phyloP scores from a whole-genome alignment of 495 filamentous ascomycete genomes.

The Thermochaetoides thermophila region DNA sequence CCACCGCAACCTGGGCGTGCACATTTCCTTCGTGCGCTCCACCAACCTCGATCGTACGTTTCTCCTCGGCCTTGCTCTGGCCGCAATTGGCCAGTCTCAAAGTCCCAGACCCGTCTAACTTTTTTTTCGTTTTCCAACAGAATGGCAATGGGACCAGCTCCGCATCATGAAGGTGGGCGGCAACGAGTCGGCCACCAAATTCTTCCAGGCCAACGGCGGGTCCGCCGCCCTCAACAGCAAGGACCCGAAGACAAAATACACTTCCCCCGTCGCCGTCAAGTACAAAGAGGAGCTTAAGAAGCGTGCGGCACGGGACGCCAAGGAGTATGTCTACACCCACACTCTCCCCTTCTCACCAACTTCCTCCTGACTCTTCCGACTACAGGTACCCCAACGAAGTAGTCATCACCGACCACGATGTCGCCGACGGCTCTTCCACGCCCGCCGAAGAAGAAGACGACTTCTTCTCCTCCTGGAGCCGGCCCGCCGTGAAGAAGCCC shows the following conservation, averaged over 20 bases:
- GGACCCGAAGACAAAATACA: conserved; percentile 91
- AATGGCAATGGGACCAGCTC: conserved; percentile 99
- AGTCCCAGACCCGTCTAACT: conserved; percentile 6
- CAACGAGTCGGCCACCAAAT: conserved; percentile 96
- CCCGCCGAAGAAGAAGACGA: conserved; percentile 77
- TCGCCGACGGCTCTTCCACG: conserved; percentile 46
- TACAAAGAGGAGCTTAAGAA: conserved; percentile 92
- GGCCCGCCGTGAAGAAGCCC: conserved; percentile 90
- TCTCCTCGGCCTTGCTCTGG: not conserved
- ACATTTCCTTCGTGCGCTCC: conserved; percentile 95
- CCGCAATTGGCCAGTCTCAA: not conserved
- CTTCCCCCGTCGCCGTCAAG: conserved; percentile 75
- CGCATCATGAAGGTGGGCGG: conserved; percentile 97
- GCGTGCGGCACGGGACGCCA: conserved; percentile 62
- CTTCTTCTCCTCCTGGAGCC: conserved; percentile 98
- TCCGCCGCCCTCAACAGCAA: conserved; percentile 88
- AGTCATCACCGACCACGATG: conserved; percentile 60
- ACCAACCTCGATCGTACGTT: conserved; percentile 92
- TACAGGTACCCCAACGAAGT: conserved; percentile 74
- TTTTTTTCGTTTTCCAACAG: too few relatives aligned
- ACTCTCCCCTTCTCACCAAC: too few relatives aligned
- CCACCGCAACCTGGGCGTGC: conserved; percentile 81
- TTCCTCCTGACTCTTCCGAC: too few relatives aligned
- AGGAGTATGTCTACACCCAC: conserved; percentile 67
- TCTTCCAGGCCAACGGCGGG: conserved; percentile 89